These are phyloP conservation scores for Ilex asprella DNA, from an alignment of 257 asterid genomes.

Conservation along the genomic window DNA sequence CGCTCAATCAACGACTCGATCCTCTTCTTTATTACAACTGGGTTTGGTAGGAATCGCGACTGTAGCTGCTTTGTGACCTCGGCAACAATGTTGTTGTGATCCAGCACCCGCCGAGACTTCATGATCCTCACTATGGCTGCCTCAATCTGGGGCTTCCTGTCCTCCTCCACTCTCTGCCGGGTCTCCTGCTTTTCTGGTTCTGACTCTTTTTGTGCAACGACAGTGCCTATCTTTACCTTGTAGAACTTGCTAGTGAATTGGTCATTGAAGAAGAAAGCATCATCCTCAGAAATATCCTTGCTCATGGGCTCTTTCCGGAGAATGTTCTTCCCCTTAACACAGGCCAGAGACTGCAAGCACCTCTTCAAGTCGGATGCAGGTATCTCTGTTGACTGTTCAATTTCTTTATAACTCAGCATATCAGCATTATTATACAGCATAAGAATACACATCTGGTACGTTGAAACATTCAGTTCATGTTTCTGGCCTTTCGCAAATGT, in stretches of 20 bases:
- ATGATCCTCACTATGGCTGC: slow-evolving; percentile 53
- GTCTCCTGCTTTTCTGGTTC: slow-evolving; percentile 62
- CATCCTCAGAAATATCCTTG: slow-evolving; percentile 49
- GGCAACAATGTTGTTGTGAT: slow-evolving; percentile 44
- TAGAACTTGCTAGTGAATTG: slow-evolving; percentile 38
- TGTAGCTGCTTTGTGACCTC: slow-evolving; percentile 57
- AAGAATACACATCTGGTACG: slow-evolving; percentile 56
- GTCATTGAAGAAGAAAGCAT: slow-evolving; percentile 38
- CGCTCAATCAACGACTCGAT: slow-evolving; percentile 56
- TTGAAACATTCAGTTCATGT: slow-evolving; percentile 50
- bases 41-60: slow-evolving; percentile 49
- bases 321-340: slow-evolving; percentile 53
- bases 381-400: slow-evolving; percentile 57
- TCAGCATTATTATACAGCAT: slow-evolving; percentile 48
- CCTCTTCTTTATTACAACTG: slow-evolving; percentile 49
- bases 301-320: slow-evolving; percentile 56
- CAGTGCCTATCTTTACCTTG: slow-evolving; percentile 52
- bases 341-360: slow-evolving; percentile 53
- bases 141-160: slow-evolving; percentile 55
- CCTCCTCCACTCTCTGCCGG: slow-evolving; percentile 56
- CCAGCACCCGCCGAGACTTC: slow-evolving; percentile 50
- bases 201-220: slow-evolving; percentile 52
- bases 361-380: slow-evolving; percentile 44
- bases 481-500: slow-evolving; percentile 43
- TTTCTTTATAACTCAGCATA: slow-evolving; percentile 35